A percentile compares a stretch with the other conserved stretches of the same genome.
Evolutionary conservation across 768 basidiomycete species (phyloP).

Genomic region (Russula olivacea): DNA sequence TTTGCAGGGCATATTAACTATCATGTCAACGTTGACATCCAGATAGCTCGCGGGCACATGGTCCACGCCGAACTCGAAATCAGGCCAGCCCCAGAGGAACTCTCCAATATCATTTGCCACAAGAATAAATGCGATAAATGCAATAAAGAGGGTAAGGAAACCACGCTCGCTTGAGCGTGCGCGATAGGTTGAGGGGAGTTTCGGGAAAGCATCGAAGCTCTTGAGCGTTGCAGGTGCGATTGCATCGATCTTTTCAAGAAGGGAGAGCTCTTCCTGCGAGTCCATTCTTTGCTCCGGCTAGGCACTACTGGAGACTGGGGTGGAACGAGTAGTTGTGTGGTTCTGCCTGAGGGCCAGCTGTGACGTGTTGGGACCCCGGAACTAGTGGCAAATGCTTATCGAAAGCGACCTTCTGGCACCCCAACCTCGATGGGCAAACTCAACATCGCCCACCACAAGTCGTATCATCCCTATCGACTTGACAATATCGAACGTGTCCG

Average conservation of each 20-base stretch:
- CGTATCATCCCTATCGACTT: constrained; percentile 78
- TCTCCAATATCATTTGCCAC: constrained; percentile 87
- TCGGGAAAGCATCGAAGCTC: constrained; percentile 39
- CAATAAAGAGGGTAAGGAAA: constrained; percentile 52
- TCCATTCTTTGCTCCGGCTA: constrained; percentile 53
- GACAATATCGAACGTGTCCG: constrained; percentile 81
- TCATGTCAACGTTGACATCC: constrained; percentile 87
- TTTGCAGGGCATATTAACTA: constrained; percentile 88
- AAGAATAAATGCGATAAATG: constrained; percentile 59
- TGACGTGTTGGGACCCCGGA: constrained; percentile 17
- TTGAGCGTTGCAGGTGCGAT: constrained; percentile 29
- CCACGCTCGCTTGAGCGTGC: constrained; percentile 26
- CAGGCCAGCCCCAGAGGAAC: constrained; percentile 91
- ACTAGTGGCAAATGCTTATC: background rate
- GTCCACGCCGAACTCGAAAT: constrained; percentile 86
- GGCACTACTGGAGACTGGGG: too few relatives aligned
- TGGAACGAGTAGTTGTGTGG: too few relatives aligned
- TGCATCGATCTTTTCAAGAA: constrained; percentile 29
- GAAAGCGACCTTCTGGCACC: constrained; percentile 3
- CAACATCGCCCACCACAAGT: constrained; percentile 88
- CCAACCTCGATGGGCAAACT: constrained; percentile 61
- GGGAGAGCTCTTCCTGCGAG: constrained; percentile 13
- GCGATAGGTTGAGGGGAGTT: constrained; percentile 36
- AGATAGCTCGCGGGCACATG: constrained; percentile 51
- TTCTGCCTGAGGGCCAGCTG: too few relatives aligned